A percentile compares a stretch with the other conserved stretches of the same genome.
Evolutionary conservation across 306 rosid genomes (phyloP).

Genomic region (Styphnolobium japonicum): DNA sequence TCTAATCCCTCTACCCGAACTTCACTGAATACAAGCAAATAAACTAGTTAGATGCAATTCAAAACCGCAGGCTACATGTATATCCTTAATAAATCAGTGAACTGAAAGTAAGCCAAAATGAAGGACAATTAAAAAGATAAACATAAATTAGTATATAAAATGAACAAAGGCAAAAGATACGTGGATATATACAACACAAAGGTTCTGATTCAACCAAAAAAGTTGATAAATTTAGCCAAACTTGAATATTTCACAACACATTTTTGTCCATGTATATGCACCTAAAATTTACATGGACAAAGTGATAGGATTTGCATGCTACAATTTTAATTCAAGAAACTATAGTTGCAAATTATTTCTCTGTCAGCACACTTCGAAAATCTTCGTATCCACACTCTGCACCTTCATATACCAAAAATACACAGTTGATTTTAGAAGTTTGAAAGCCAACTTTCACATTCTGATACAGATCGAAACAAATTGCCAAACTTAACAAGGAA

Average conservation of each 20-base stretch:
- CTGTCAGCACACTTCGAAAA: neutral
- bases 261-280: neutral
- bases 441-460: neutral
- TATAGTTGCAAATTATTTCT: neutral
- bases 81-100: neutral
- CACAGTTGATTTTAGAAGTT: neutral
- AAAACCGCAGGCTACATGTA: neutral
- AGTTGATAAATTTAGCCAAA: neutral
- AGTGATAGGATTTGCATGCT: neutral
- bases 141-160: neutral
- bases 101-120: neutral
- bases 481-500: neutral
- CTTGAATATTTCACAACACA: neutral
- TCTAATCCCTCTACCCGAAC: constrained; percentile 89
- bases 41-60: constrained; percentile 14
- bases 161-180: neutral
- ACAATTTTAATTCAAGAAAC: neutral
- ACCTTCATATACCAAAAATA: neutral
- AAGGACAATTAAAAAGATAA: neutral
- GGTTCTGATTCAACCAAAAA: neutral
- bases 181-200: neutral
- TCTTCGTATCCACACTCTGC: neutral
- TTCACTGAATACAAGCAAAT: constrained; percentile 59
- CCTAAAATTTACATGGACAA: neutral
- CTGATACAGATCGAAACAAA: neutral